A percentile compares a stretch with the other conserved stretches of the same genome.
These are phyloP conservation scores for Sugiyamaella novakii DNA, from an alignment of 1,139 yeast species.

Conservation along the genomic window DNA sequence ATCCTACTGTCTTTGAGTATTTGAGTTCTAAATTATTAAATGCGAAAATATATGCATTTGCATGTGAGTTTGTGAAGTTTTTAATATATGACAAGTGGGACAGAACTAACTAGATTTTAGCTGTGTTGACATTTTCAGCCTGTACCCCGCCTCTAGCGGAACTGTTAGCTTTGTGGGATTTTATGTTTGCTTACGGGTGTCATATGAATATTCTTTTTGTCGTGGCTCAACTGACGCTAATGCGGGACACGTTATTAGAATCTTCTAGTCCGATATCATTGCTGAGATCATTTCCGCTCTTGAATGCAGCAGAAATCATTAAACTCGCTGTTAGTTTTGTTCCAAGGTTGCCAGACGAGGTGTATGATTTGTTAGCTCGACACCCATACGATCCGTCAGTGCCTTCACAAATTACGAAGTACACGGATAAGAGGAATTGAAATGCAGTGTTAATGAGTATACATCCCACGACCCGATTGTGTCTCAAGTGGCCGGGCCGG, in stretches of 20 bases:
- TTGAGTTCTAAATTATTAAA: constrained; percentile 65
- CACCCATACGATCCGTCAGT: constrained; percentile 62
- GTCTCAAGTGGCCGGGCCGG: too few species aligned
- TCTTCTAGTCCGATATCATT: constrained; percentile 73
- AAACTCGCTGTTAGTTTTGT: constrained; percentile 79
- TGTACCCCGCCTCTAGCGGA: constrained; percentile 85
- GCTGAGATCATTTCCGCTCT: constrained; percentile 68
- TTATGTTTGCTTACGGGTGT: constrained; percentile 85
- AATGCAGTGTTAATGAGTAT: too few species aligned
- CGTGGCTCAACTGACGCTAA: constrained; percentile 78
- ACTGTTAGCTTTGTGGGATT: constrained; percentile 84
- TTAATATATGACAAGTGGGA: not conserved
- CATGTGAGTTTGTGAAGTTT: constrained; percentile 44
- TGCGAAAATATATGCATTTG: constrained; percentile 87
- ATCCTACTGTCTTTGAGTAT: constrained; percentile 65
- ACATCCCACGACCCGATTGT: too few species aligned
- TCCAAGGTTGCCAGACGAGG: constrained; percentile 67
- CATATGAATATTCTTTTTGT: constrained; percentile 84
- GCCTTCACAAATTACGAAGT: constrained; percentile 22
- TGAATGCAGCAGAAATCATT: constrained; percentile 75
- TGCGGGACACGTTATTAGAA: constrained; percentile 60
- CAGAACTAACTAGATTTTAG: constrained; percentile 22
- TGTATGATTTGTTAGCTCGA: constrained; percentile 68
- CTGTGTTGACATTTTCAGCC: constrained; percentile 82
- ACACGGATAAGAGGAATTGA: constrained; percentile 8